Base-by-base conservation (phyloP, 331 rosid genomes). In the Arachis monticola region DNA sequence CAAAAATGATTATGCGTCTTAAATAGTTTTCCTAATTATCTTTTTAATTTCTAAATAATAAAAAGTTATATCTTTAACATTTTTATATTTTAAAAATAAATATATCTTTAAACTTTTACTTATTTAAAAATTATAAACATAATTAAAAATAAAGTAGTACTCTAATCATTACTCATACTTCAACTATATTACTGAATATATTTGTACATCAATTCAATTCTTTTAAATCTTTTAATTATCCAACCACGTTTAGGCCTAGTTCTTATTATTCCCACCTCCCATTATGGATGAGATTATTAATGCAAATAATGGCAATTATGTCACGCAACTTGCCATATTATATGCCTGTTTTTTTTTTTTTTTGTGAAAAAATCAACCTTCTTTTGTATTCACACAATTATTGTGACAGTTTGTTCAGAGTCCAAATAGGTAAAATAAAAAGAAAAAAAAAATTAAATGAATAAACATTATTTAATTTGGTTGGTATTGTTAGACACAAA, bases 321-420 rank as follows among this genome's bases (percentile, higher is more conserved):
- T 12, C 9, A 41, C 40, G 44, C 74, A 9, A n/a, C 50, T 50
- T 67, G 56, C 44, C 70, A 35, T 67, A 61, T 61, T 47, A 11
- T 68, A 69, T 68, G 59, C 74, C 61, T 60, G n/a, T 17, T 17
- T 17, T 17, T 17, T 17, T 17, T 14, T 66, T 71, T 76, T 41
- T 14, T 63, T 66, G 63, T 69, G 60, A 30, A 7, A 10, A 50
- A 67, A 57, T 10, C 46, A 38, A 38, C 41, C 41, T 13, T 46
- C n/a, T 70, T 55, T 52, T 63, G 7, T 10, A 17, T 64, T 57
- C 78, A 78, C 67, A 62, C 75, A 73, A 69, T 69, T 69, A 48
- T 69, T 9, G 41, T 69, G 78, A 48, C 9, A 14, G 42, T 9
- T 58, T 42, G 64, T 47, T 59, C 50, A 5, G 7, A 58, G 57